A percentile compares a stretch with the other conserved stretches of the same genome.
Conservation (phyloP, 306 rosid species). For the Cercis canadensis region DNA sequence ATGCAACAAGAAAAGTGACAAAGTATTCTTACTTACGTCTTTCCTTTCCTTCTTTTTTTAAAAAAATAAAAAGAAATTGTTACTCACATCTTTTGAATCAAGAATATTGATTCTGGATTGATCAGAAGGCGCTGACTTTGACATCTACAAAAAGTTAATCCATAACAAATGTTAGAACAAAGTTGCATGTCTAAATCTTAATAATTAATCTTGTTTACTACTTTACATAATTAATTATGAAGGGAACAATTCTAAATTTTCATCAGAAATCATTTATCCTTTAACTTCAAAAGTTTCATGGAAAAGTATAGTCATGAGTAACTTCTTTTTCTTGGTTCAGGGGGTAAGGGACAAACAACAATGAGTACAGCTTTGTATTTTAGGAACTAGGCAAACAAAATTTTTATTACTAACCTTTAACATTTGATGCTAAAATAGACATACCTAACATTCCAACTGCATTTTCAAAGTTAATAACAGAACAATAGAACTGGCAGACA, state of each 20-base stretch:
- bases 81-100: conserved; percentile 90
- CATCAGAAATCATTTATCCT: neutral
- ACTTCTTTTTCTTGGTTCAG: neutral
- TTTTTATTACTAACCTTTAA: conserved; percentile 3
- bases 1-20: neutral
- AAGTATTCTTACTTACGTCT: conserved; percentile 66
- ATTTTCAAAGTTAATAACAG: conserved; percentile 16
- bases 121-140: conserved; percentile 97
- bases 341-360: neutral
- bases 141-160: conserved; percentile 72
- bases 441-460: conserved; percentile 15
- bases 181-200: conserved; percentile 20
- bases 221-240: conserved; percentile 10
- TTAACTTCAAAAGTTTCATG: neutral
- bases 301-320: conserved; percentile 8
- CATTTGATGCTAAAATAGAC: conserved; percentile 22
- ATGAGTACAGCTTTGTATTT: neutral
- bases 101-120: conserved; percentile 95
- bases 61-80: neutral
- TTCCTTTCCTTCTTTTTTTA: conserved; percentile 14
- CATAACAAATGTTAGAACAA: conserved; percentile 38
- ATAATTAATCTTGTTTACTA: neutral
- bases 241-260: neutral
- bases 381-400: conserved; percentile 3
- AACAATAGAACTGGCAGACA: conserved; percentile 17